Evolutionary conservation across 1,139 yeast genomes (phyloP).

Genomic region (Wickerhamomyces sp.): DNA sequence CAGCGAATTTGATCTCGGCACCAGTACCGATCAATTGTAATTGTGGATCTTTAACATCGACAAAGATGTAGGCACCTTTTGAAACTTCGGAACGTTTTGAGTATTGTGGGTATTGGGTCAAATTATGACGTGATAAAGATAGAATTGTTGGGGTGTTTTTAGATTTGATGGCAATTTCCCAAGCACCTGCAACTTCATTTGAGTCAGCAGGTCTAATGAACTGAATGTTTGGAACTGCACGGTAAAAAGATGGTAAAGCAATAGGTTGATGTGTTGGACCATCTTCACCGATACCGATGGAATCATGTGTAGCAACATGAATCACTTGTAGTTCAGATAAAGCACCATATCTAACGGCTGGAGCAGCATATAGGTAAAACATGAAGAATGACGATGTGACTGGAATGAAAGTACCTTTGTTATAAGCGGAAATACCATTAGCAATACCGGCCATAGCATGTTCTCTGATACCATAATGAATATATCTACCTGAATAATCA

Average conservation of each 20-base stretch:
- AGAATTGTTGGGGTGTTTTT: conserved; percentile 22
- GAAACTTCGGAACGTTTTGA: conserved; percentile 23
- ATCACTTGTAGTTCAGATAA: conserved; percentile 28
- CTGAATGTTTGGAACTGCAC: conserved; percentile 31
- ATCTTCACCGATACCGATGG: conserved; percentile 36
- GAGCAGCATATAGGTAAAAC: conserved; percentile 35
- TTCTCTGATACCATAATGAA: conserved; percentile 33
- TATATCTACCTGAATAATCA: conserved; percentile 27
- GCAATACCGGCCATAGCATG: conserved; percentile 35
- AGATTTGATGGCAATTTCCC: conserved; percentile 26
- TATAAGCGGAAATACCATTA: conserved; percentile 35
- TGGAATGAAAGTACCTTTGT: conserved; percentile 31
- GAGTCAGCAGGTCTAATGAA: conserved; percentile 30
- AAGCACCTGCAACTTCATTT: conserved; percentile 29
- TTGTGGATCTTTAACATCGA: conserved; percentile 19
- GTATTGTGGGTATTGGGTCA: conserved; percentile 22
- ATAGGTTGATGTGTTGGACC: conserved; percentile 39
- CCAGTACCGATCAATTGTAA: conserved; percentile 29
- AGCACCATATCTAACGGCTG: conserved; percentile 34
- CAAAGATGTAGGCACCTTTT: conserved; percentile 28
- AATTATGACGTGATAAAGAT: conserved; percentile 27
- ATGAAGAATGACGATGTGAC: conserved; percentile 33
- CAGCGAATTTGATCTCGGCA: conserved; percentile 28
- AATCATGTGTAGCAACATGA: conserved; percentile 36
- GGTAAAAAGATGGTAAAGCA: conserved; percentile 28